phyloP scores from a whole-genome alignment of 2,329 filamentous ascomycete genomes.

The Phyllosticta citribraziliensis region DNA sequence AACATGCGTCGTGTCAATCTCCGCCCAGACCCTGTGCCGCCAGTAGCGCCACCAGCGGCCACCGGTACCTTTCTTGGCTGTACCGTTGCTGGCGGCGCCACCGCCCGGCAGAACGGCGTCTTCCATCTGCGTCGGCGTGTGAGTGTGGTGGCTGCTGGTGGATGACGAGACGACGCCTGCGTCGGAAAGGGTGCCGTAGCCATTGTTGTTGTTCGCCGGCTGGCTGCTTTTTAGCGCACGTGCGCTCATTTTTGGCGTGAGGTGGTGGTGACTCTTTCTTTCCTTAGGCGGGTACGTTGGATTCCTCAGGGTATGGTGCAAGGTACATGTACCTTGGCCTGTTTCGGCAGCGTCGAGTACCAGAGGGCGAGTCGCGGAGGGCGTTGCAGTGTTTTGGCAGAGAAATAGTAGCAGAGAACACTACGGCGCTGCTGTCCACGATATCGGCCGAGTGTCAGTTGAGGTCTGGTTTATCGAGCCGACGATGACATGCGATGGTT shows the following conservation, averaged over 20 bases:
- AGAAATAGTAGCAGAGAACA: too few species aligned
- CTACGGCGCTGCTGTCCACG: too few species aligned
- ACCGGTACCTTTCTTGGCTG: background rate
- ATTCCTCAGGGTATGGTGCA: too few species aligned
- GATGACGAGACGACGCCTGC: too few species aligned
- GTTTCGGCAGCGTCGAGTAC: too few species aligned
- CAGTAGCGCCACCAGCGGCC: background rate
- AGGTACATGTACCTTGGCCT: too few species aligned
- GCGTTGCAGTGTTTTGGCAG: too few species aligned
- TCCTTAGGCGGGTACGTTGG: background rate
- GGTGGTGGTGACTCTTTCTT: background rate
- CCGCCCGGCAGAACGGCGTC: slow-evolving; percentile 16
- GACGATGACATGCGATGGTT: too few species aligned
- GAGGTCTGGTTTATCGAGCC: too few species aligned
- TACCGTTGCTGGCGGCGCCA: background rate
- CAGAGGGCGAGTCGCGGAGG: too few species aligned
- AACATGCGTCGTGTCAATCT: slow-evolving; percentile 52
- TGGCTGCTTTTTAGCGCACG: slow-evolving; percentile 12
- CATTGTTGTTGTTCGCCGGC: background rate
- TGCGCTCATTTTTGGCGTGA: background rate
- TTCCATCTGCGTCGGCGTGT: background rate
- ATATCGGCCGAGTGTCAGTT: too few species aligned
- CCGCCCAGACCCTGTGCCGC: slow-evolving; percentile 14
- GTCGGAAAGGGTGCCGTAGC: background rate
- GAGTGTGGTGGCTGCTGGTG: background rate